A percentile compares a stretch with the other conserved stretches of the same genome.
phyloP scores from a whole-genome alignment of 495 filamentous ascomycete species.

The Hypoxylon fuscum region DNA sequence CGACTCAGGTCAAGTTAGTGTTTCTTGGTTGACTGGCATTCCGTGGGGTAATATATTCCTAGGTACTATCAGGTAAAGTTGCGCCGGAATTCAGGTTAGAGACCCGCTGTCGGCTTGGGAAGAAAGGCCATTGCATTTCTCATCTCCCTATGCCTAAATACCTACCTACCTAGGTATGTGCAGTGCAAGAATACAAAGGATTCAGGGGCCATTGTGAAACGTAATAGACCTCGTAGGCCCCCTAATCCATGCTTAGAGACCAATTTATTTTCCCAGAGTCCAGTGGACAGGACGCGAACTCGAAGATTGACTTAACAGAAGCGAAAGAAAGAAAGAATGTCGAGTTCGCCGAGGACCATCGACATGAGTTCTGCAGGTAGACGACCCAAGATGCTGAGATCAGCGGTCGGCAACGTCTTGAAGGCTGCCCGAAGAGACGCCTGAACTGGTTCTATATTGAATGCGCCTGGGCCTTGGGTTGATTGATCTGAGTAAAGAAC shows the following conservation, averaged over 20 bases:
- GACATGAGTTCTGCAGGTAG: slow-evolving; percentile 14
- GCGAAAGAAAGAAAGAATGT: slow-evolving; percentile 1
- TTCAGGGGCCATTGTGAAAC: too few relatives aligned
- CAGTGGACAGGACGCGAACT: slow-evolving; percentile 6
- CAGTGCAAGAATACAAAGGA: too few relatives aligned
- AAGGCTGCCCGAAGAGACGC: slow-evolving; percentile 19
- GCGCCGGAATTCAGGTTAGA: too few relatives aligned
- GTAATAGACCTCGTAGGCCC: slow-evolving; percentile 17
- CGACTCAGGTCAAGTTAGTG: too few relatives aligned
- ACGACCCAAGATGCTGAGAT: slow-evolving; percentile 11
- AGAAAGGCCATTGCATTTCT: too few relatives aligned
- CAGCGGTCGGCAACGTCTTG: slow-evolving; percentile 17
- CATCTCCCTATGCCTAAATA: too few relatives aligned
- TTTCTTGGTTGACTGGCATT: too few relatives aligned
- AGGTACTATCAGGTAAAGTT: too few relatives aligned
- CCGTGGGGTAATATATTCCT: too few relatives aligned
- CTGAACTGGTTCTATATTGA: slow-evolving; percentile 16
- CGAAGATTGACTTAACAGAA: slow-evolving; percentile 14
- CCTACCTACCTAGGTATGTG: too few relatives aligned
- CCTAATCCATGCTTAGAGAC: slow-evolving; percentile 12
- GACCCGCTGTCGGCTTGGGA: too few relatives aligned
- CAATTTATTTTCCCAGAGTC: slow-evolving; percentile 5
- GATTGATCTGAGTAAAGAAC: too few relatives aligned
- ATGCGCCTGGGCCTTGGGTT: slow-evolving; percentile 4
- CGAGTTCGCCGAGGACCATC: slow-evolving; percentile 11